Conservation (phyloP, 345 rosid genomes). For the Acer negundo region DNA sequence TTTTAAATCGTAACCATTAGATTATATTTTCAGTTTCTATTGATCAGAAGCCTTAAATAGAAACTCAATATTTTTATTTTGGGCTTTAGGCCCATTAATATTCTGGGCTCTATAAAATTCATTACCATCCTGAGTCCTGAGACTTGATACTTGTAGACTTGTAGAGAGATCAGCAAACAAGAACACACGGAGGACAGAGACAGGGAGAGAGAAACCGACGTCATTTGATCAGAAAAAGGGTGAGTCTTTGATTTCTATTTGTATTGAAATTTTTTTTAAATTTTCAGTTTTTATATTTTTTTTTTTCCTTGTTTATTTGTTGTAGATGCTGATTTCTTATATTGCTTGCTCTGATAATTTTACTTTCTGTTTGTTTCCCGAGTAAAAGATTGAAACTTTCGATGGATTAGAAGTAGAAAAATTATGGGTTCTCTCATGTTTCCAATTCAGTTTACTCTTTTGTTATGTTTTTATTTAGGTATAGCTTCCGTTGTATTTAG, state of each 20-base stretch:
- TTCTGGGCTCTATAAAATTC: too few species aligned
- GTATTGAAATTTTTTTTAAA: neutral
- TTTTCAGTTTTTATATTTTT: neutral
- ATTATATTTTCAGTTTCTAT: too few species aligned
- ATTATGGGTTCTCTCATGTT: neutral
- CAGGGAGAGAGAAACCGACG: neutral
- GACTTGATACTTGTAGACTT: too few species aligned
- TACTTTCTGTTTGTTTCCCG: neutral
- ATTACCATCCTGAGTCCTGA: too few species aligned
- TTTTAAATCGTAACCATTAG: too few species aligned
- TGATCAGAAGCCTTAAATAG: too few species aligned
- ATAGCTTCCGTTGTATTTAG: neutral
- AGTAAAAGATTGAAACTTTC: neutral
- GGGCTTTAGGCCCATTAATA: too few species aligned
- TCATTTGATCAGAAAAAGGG: neutral
- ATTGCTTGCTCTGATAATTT: neutral
- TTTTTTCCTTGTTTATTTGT: neutral
- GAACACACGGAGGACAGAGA: neutral
- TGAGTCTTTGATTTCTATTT: constrained; percentile 2
- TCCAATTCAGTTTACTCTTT: neutral
- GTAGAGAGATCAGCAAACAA: too few species aligned
- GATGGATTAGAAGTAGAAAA: neutral
- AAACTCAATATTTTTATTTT: too few species aligned
- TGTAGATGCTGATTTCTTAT: neutral
- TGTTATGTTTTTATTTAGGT: neutral